Evolutionary conservation across 306 rosid species (phyloP), one percentile per base, ranked within the genome.

Genomic region (Lagenaria siceraria): DNA sequence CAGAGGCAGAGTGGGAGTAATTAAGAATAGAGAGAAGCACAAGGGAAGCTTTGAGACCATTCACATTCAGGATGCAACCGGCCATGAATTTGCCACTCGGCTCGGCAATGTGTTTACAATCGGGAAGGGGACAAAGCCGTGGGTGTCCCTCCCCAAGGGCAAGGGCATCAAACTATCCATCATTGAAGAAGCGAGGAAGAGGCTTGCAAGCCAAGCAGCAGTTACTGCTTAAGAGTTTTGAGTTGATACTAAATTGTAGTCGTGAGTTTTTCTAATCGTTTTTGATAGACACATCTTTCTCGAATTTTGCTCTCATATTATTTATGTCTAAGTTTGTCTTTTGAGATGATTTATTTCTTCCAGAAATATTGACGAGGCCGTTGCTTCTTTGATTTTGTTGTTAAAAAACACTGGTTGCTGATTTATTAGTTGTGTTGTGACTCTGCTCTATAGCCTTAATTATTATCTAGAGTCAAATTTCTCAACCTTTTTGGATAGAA

Each of bases 101-200:
- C 24, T 92, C 69, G 89, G 86, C 18, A 92, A 90, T 58, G 98
- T 92, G 82, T 92, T 83, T 80, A 92, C 87, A 9, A 83, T 90
- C 10, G 98, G 98, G 51, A 90, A 92, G 87, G 98, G 96, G 0
- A 79, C 92, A 0, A 92, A 89, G 51, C 98, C 96, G 3, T 92
- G 94, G 96, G 76, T 92, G 2, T 84, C 96, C 21, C 91, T 92
- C 38, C 98, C 98, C 10, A 92, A 92, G 92, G 98, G 96, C 31
- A 92, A 89, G 87, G 98, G 98, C 84, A 89, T 92, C 54, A 92
- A 92, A 85, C 80, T 92, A 10, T 35, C 91, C 12, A 87, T 92
- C 82, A 84, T 92, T 73, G 98, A 92, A 75, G 98, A 92, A 79
- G 94, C 98, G 27, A 86, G 91, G 86, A 90, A 90, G 80, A 88